A percentile compares a stretch with the other conserved stretches of the same genome.
phyloP scores from a whole-genome alignment of 306 rosid species.

The Carpinus viminea region DNA sequence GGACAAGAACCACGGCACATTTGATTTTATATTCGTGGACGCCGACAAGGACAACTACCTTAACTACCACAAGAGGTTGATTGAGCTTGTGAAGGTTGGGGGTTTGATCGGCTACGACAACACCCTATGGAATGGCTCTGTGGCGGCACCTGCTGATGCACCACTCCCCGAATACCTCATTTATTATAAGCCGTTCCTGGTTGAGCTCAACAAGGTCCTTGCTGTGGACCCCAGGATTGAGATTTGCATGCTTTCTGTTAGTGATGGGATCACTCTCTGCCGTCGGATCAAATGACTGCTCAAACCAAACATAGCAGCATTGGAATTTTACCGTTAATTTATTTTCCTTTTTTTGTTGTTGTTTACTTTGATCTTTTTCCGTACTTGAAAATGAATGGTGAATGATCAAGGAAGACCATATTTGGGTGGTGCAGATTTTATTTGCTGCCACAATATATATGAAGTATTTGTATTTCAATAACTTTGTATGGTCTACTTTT shows the following conservation, averaged over 20 bases:
- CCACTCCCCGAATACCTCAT: conserved; percentile 82
- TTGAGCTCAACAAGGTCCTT: conserved; percentile 84
- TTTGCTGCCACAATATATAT: too few relatives aligned
- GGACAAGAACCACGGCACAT: conserved; percentile 73
- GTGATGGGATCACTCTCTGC: conserved; percentile 90
- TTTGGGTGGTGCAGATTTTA: too few relatives aligned
- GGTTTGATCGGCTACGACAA: conserved; percentile 92
- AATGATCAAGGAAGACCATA: too few relatives aligned
- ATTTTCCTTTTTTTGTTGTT: too few relatives aligned
- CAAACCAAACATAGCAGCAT: too few relatives aligned
- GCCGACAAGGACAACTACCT: conserved; percentile 91
- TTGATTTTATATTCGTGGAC: conserved; percentile 83
- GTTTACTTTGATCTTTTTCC: too few relatives aligned
- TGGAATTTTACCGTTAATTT: too few relatives aligned
- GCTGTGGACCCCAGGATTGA: conserved; percentile 89
- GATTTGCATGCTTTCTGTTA: conserved; percentile 85
- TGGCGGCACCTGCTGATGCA: conserved; percentile 87
- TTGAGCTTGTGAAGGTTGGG: conserved; percentile 82
- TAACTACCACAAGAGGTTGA: conserved; percentile 87
- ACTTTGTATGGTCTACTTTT: too few relatives aligned
- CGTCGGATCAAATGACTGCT: conserved; percentile 57
- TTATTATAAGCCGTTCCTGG: conserved; percentile 81
- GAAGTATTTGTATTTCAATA: too few relatives aligned
- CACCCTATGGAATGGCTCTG: conserved; percentile 92
- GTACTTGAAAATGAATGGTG: too few relatives aligned